Base-by-base conservation (phyloP, 306 rosid genomes). In the Ziziphus jujuba region DNA sequence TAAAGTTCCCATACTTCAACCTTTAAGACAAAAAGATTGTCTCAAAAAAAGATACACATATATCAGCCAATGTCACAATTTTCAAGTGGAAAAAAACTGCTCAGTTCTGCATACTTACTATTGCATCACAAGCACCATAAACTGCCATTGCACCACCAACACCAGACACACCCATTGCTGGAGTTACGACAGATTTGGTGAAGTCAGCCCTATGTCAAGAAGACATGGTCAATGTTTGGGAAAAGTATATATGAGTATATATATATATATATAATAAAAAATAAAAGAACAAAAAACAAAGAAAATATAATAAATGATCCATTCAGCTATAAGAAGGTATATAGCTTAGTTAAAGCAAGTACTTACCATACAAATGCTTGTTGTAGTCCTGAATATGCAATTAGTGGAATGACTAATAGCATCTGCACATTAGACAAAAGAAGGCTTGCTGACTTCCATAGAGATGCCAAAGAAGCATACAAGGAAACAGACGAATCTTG, bases 321-420 rank as follows among this genome's bases (percentile, higher is more conserved):
- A 45, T 69, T 70, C 57, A 56, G 50, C 47, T 55, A 60, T 9
- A 45, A 73, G 77, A 69, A 62, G 40, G 57, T 59, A 69, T 71
- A 67, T 73, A 51, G 50, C 15, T 40, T 66, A 56, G 70, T 61
- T 77, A 56, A 55, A 43, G 69, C 50, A 40, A 63, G 81, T 77
- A 73, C 72, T 85, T 86, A 93, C 99, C 99, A 93, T 19, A 85
- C 99, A 82, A 93, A 93, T 71, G 99, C 96, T 69, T 88, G 96
- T 63, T 93, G 97, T 68, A 93, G 85, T 69, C 99, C 99, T 59
- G 99, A 93, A 82, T 90, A 93, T 45, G 95, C 90, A 44, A 90
- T 85, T 47, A 93, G 97, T 52, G 97, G 99, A 72, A 93, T 83
- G 87, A 67, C 53, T 84, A 90, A 82, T 65, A 93, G 67, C 97